phyloP scores from a whole-genome alignment of 257 asterid genomes.

The Prunella vulgaris region DNA sequence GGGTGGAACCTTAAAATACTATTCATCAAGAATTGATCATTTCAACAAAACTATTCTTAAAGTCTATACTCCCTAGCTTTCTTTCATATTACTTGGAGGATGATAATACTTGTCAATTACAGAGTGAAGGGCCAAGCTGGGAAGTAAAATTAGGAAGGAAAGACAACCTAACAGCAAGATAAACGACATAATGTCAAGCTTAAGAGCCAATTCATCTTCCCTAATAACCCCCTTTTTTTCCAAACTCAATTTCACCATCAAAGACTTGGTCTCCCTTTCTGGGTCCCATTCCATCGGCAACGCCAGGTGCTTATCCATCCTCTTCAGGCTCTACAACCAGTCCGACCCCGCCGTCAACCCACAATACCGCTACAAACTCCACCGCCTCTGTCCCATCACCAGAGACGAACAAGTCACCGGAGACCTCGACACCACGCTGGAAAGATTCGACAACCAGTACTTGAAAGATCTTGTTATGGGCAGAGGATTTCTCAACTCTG shows the following conservation, averaged over 20 bases:
- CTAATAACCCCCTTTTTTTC: slow-evolving; percentile 63
- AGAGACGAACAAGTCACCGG: slow-evolving; percentile 71
- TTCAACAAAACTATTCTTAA: too few relatives aligned
- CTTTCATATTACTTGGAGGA: too few relatives aligned
- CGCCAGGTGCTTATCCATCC: slow-evolving; percentile 77
- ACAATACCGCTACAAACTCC: slow-evolving; percentile 35
- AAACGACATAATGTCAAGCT: slow-evolving; percentile 85
- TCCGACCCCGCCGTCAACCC: slow-evolving; percentile 82
- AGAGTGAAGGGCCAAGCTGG: slow-evolving; percentile 96
- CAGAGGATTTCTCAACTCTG: slow-evolving; percentile 82
- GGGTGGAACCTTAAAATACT: neutral
- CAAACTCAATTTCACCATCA: slow-evolving; percentile 55
- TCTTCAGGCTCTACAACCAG: slow-evolving; percentile 87
- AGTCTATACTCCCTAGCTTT: too few relatives aligned
- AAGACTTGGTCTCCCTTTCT: slow-evolving; percentile 86
- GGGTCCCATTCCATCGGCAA: slow-evolving; percentile 94
- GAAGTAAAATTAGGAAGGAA: slow-evolving; percentile 74
- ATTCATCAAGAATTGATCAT: too few relatives aligned
- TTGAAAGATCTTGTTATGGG: slow-evolving; percentile 66
- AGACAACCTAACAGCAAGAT: slow-evolving; percentile 90
- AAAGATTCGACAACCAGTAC: slow-evolving; percentile 65
- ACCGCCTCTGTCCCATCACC: slow-evolving; percentile 58
- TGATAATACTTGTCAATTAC: too few relatives aligned
- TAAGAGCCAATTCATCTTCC: slow-evolving; percentile 67
- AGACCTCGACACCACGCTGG: slow-evolving; percentile 64